Evolutionary conservation across 2,329 filamentous ascomycete genomes (phyloP).

Genomic region (Emmonsiellopsis sp.): DNA sequence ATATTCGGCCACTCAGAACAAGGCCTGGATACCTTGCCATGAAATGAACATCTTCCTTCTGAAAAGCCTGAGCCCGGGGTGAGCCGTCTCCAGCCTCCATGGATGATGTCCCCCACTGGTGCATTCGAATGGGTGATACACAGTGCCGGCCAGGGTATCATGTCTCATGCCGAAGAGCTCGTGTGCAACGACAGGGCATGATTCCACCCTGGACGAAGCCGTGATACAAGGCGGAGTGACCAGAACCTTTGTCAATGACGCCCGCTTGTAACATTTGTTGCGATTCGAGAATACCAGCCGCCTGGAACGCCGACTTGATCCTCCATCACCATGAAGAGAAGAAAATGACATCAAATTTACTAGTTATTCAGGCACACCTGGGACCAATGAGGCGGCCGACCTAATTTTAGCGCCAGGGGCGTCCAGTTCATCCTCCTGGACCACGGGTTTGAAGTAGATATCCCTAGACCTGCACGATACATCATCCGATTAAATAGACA

Average conservation of each 20-base stretch:
- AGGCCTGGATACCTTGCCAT: not conserved
- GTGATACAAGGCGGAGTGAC: constrained; percentile 1
- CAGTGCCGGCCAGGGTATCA: not conserved
- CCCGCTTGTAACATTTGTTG: constrained; percentile 1
- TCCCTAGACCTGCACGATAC: no score
- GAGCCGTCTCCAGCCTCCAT: not conserved
- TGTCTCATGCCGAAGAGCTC: not conserved
- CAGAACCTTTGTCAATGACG: not conserved
- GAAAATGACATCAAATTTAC: no score
- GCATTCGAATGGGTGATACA: not conserved
- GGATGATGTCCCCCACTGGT: not conserved
- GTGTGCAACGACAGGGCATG: not conserved
- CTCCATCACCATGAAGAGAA: no score
- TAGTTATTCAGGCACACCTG: no score
- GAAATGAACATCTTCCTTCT: not conserved
- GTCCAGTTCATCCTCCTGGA: no score
- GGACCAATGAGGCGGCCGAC: no score
- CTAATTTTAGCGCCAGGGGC: no score
- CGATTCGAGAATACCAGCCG: not conserved
- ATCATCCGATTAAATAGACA: no score
- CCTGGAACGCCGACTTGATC: not conserved
- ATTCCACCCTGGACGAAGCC: constrained; percentile 1
- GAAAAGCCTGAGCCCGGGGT: not conserved
- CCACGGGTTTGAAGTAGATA: no score
- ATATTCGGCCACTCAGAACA: not conserved